These are phyloP conservation scores for Neurospora sp. DNA, from an alignment of 495 filamentous ascomycete genomes.

Conservation along the genomic window DNA sequence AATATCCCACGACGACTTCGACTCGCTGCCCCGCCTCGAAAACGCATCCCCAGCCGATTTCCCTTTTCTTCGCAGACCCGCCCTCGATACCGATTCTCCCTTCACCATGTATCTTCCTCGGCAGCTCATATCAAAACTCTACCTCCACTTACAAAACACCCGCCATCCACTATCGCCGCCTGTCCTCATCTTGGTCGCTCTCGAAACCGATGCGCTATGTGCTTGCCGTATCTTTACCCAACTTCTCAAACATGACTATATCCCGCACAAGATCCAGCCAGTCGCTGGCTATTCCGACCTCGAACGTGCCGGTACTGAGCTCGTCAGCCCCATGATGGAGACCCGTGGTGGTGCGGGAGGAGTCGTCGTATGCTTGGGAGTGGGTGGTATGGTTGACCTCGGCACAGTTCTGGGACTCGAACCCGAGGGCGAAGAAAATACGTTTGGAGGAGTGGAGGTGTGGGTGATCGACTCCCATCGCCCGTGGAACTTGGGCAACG, in stretches of 20 bases:
- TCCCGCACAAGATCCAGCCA: constrained; percentile 95
- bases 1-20: background rate
- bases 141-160: constrained; percentile 71
- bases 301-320: constrained; percentile 59
- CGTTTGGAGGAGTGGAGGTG: constrained; percentile 67
- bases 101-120: constrained; percentile 89
- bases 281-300: constrained; percentile 90
- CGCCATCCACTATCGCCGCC: constrained; percentile 78
- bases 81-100: background rate
- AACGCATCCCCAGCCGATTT: background rate
- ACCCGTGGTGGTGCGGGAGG: constrained; percentile 71
- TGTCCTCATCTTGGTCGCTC: constrained; percentile 83
- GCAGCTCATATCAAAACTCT: constrained; percentile 76
- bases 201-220: constrained; percentile 93
- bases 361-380: constrained; percentile 83
- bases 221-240: constrained; percentile 88
- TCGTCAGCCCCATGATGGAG: constrained; percentile 75
- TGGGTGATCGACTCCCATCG: constrained; percentile 88
- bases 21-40: constrained; percentile 15
- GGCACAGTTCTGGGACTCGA: constrained; percentile 61
- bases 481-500: constrained; percentile 91
- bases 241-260: constrained; percentile 90
- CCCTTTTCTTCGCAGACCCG: background rate
- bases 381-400: constrained; percentile 84
- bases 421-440: constrained; percentile 47